These are phyloP conservation scores for Scolecobasidium constrictum DNA, from an alignment of 2,329 filamentous ascomycete genomes.

Conservation along the genomic window DNA sequence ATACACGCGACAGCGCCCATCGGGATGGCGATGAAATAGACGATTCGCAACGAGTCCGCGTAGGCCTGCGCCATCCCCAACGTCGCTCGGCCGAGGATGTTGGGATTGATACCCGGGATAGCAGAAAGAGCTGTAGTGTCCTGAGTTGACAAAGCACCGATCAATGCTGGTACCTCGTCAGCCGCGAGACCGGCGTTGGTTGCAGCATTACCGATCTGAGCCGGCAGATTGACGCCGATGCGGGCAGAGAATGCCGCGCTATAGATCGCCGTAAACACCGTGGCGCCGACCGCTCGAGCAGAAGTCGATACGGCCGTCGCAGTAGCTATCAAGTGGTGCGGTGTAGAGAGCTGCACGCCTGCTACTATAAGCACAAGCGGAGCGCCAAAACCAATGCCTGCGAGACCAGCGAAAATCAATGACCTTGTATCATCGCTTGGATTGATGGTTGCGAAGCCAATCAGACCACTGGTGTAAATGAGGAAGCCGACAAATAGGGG, in stretches of 20 bases:
- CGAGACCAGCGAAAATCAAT: constrained; percentile 1
- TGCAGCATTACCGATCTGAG: neutral
- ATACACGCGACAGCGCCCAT: constrained; percentile 21
- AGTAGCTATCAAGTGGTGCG: constrained; percentile 1
- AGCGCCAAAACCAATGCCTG: neutral
- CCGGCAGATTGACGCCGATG: neutral
- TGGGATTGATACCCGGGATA: neutral
- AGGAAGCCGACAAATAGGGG: neutral
- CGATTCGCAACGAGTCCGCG: constrained; percentile 17
- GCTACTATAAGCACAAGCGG: neutral
- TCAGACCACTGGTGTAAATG: neutral
- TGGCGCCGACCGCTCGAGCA: neutral
- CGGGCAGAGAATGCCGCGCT: neutral
- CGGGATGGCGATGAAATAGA: constrained; percentile 21
- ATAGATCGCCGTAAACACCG: constrained; percentile 2
- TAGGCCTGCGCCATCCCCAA: constrained; percentile 13
- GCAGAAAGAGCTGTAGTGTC: neutral
- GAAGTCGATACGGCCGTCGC: neutral
- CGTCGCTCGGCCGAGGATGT: neutral
- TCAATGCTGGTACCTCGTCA: neutral
- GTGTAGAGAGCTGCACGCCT: constrained; percentile 2
- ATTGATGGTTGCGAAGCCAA: neutral
- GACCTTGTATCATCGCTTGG: neutral
- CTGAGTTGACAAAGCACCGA: neutral
- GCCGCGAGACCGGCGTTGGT: neutral